phyloP scores from a whole-genome alignment of 2,329 filamentous ascomycete genomes.

The Neofusicoccum laricinum region DNA sequence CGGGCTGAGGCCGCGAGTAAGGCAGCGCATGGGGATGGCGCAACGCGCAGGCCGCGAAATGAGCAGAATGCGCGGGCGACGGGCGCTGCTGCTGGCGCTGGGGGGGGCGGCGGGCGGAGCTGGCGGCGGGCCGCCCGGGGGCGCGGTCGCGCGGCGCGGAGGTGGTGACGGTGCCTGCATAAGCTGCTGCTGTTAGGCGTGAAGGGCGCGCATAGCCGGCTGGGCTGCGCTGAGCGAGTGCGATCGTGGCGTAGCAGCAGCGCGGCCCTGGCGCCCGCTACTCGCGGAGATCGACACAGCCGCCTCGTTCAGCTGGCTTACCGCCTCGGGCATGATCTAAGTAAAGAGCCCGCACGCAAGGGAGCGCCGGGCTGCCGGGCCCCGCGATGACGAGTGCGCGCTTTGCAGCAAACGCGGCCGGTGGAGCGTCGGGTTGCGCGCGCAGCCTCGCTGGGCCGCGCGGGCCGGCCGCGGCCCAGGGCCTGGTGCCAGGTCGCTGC shows the following conservation, averaged over 20 bases:
- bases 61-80: neutral
- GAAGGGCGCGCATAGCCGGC: neutral
- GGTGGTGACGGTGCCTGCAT: constrained; percentile 8
- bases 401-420: constrained; percentile 12
- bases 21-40: constrained; percentile 1
- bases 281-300: constrained; percentile 15
- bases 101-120: too few species aligned
- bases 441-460: neutral
- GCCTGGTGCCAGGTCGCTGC: neutral
- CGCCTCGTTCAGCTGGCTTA: constrained; percentile 14
- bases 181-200: constrained; percentile 9
- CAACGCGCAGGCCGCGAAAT: constrained; percentile 11
- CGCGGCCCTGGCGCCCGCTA: neutral
- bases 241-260: constrained; percentile 16
- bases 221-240: neutral
- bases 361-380: constrained; percentile 10
- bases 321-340: constrained; percentile 15
- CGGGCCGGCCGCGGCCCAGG: neutral
- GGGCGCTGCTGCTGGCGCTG: neutral
- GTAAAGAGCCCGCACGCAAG: constrained; percentile 16
- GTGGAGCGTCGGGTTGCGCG: neutral
- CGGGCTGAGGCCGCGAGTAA: constrained; percentile 4
- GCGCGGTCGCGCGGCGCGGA: neutral
- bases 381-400: constrained; percentile 15
- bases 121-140: neutral